Evolutionary conservation across 2,329 filamentous ascomycete species (phyloP).

Genomic region (Penicillium sp.): DNA sequence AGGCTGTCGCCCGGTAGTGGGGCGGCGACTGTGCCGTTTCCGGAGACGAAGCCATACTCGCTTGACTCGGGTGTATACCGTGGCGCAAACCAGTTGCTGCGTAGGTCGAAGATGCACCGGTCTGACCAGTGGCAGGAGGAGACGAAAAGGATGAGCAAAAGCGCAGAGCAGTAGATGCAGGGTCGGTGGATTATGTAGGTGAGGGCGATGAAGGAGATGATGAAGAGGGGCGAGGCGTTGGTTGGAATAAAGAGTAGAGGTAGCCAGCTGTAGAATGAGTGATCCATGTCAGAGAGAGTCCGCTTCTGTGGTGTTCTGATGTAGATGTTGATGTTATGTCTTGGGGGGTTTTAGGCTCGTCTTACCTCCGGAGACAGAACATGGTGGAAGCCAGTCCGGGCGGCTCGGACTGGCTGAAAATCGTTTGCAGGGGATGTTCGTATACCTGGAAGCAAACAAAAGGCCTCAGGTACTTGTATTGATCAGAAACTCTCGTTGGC

Average conservation of each 20-base stretch:
- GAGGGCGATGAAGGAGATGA: conserved; percentile 82
- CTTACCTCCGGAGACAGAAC: conserved; percentile 64
- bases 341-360: neutral
- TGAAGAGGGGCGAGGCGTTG: conserved; percentile 78
- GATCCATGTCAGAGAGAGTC: neutral
- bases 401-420: neutral
- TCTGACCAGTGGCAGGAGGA: conserved; percentile 88
- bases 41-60: conserved; percentile 7
- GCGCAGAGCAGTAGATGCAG: conserved; percentile 95
- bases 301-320: neutral
- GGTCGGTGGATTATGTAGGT: conserved; percentile 96
- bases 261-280: conserved; percentile 60
- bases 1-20: conserved; percentile 32
- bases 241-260: conserved; percentile 84
- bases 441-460: neutral
- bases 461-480: neutral
- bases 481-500: neutral
- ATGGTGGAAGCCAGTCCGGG: conserved; percentile 38
- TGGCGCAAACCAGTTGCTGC: conserved; percentile 90
- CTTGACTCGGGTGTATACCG: conserved; percentile 47
- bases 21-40: conserved; percentile 16
- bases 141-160: conserved; percentile 89
- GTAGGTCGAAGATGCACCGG: conserved; percentile 88
- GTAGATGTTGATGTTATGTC: neutral
- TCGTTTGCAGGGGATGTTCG: neutral